Base-by-base conservation (phyloP, 2,329 filamentous ascomycete genomes). In the Knufia fluminis region DNA sequence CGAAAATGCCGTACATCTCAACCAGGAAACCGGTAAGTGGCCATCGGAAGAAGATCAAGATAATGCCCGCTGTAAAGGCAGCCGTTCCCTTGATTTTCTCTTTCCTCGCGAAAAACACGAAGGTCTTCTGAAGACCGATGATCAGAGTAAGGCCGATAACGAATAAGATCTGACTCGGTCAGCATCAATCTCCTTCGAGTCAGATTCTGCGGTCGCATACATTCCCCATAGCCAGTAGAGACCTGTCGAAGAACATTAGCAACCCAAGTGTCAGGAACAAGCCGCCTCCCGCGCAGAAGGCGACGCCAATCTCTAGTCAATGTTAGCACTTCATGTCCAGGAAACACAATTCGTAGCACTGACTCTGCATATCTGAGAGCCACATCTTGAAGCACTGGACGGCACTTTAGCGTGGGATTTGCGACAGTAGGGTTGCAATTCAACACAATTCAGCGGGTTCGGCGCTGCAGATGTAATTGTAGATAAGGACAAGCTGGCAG, bases 161-260 rank as follows among this genome's bases (percentile, higher is more conserved):
- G 76, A 98, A 97, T 67, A 98, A 88, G 68, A 98, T 94, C 88
- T 94, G 61, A 40, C 50, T 31, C 46, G 20, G 20, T 54, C 43
- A 56, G 54, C 22, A 33, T 26, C 40, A 51, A 6, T 22, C n/a
- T 6, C 14, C 24, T 4, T 23, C 17, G 24, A 20, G 23, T 12
- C 2, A 4, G 12, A 16, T 17, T 22, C 2, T 48, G 36, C 54
- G 22, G 38, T 44, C 65, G n/a, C 73, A 62, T 78, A 91, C 85
- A 65, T 97, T 97, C 71, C 92, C 92, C 92, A 97, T 97, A 59
- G 91, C 91, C 50, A 98, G 81, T 81, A 86, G 90, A 62, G 92
- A 87, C 57, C 92, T 82, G 71, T 98, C 92, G 73, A 98, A 98
- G 74, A 98, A 97, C 70, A 98, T 79, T 70, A 98, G 77, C 8